Evolutionary conservation across 345 rosid species (phyloP).

Genomic region (Camelina sativa): DNA sequence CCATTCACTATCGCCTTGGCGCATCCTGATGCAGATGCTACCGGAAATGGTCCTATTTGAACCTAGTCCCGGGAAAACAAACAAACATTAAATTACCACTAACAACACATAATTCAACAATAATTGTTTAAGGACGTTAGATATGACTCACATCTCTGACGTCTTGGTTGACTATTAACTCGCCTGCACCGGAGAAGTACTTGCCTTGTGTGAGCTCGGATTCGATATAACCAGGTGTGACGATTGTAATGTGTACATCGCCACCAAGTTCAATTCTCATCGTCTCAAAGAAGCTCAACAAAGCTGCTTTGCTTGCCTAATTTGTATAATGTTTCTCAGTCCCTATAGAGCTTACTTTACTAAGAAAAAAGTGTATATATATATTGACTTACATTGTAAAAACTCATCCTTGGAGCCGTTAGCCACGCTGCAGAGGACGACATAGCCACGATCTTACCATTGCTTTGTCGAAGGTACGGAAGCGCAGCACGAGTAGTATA

Average conservation of each 20-base stretch:
- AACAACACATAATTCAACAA: not conserved
- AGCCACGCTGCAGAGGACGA: constrained; percentile 57
- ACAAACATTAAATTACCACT: not conserved
- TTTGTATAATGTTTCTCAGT: not conserved
- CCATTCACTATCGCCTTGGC: constrained; percentile 59
- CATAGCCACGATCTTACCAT: constrained; percentile 62
- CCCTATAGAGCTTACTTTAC: not conserved
- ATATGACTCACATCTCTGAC: constrained; percentile 50
- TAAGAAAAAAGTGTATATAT: not conserved
- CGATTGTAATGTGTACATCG: constrained; percentile 55
- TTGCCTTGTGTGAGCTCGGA: constrained; percentile 59
- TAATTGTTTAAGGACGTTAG: not conserved
- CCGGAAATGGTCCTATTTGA: constrained; percentile 46
- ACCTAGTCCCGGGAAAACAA: constrained; percentile 34
- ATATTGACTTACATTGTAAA: constrained; percentile 54
- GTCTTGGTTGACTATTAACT: constrained; percentile 48
- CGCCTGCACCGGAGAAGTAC: constrained; percentile 45
- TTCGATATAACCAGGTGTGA: constrained; percentile 63
- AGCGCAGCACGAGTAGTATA: constrained; percentile 58
- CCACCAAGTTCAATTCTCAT: constrained; percentile 61
- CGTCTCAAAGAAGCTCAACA: constrained; percentile 59
- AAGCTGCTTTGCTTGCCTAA: constrained; percentile 79
- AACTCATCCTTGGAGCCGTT: constrained; percentile 53
- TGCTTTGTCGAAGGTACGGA: constrained; percentile 57
- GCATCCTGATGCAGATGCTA: constrained; percentile 42